phyloP scores from a whole-genome alignment of 2,329 filamentous ascomycete species.

The Pseudogymnoascus verrucosus region DNA sequence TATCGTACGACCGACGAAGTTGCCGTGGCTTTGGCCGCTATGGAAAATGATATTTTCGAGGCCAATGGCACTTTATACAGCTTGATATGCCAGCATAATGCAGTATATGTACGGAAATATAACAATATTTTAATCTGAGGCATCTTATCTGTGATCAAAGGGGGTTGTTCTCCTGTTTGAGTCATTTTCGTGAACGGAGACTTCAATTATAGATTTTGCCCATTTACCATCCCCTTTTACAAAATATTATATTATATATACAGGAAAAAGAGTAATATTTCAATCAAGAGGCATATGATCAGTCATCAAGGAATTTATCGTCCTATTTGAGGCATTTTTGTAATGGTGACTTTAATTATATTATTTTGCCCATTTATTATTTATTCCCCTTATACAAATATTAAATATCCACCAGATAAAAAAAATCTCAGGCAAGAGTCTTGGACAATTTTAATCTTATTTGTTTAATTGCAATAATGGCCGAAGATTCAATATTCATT shows the following conservation, averaged over 20 bases:
- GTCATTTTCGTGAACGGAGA: neutral
- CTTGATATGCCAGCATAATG: neutral
- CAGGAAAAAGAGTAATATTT: neutral
- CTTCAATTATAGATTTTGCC: neutral
- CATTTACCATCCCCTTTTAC: neutral
- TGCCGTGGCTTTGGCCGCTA: constrained; percentile 1
- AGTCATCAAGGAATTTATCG: neutral
- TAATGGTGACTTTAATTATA: neutral
- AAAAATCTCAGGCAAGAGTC: neutral
- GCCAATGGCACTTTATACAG: constrained; percentile 3
- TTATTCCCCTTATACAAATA: neutral
- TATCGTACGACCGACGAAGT: constrained; percentile 9
- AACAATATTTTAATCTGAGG: no score
- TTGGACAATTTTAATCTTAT: neutral
- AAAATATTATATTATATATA: neutral
- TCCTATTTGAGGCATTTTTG: neutral
- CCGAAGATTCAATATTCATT: neutral
- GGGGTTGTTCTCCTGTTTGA: neutral
- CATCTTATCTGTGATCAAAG: neutral
- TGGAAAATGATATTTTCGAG: neutral
- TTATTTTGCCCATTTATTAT: neutral
- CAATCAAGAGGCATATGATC: neutral
- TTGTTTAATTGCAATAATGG: neutral
- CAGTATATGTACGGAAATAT: neutral
- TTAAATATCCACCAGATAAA: neutral